Conservation (phyloP, 768 basidiomycete species). For the Hemileccinum rubropunctum region DNA sequence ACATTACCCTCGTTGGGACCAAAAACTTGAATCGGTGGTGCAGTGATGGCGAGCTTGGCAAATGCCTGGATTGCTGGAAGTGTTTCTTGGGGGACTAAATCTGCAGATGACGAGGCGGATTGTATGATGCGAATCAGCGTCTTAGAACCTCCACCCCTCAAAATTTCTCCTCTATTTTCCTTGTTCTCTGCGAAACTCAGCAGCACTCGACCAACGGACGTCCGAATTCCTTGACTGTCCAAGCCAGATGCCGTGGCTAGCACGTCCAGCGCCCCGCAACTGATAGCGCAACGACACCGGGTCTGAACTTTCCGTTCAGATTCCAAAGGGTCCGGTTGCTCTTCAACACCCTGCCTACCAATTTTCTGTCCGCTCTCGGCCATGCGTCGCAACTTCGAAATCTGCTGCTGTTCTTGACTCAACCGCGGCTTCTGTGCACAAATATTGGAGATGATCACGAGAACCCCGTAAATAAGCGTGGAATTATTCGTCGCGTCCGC, state of each 20-base stretch:
- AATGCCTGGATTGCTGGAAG: slow-evolving; percentile 80
- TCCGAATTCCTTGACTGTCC: slow-evolving; percentile 65
- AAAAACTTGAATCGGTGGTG: slow-evolving; percentile 87
- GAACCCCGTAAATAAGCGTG: slow-evolving; percentile 72
- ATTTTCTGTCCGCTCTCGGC: slow-evolving; percentile 45
- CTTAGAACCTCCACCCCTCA: slow-evolving; percentile 79
- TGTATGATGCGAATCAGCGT: slow-evolving; percentile 58
- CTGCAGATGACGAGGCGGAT: slow-evolving; percentile 35
- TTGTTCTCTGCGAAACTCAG: slow-evolving; percentile 76
- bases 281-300: slow-evolving; percentile 56
- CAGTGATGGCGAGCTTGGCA: slow-evolving; percentile 90
- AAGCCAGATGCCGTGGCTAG: slow-evolving; percentile 55
- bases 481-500: slow-evolving; percentile 35
- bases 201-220: slow-evolving; percentile 56
- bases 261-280: slow-evolving; percentile 61
- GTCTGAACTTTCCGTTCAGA: slow-evolving; percentile 62
- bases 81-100: slow-evolving; percentile 20
- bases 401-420: slow-evolving; percentile 78
- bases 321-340: slow-evolving; percentile 44
- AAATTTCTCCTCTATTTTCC: slow-evolving; percentile 69
- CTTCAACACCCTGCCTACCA: slow-evolving; percentile 28
- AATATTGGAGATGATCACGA: slow-evolving; percentile 73
- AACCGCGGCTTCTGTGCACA: slow-evolving; percentile 67
- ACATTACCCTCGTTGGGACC: slow-evolving; percentile 77
- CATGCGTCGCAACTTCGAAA: slow-evolving; percentile 78